Evolutionary conservation across 1,284 basidiomycete species (phyloP).

Genomic region (Sanghuangporus baumii): DNA sequence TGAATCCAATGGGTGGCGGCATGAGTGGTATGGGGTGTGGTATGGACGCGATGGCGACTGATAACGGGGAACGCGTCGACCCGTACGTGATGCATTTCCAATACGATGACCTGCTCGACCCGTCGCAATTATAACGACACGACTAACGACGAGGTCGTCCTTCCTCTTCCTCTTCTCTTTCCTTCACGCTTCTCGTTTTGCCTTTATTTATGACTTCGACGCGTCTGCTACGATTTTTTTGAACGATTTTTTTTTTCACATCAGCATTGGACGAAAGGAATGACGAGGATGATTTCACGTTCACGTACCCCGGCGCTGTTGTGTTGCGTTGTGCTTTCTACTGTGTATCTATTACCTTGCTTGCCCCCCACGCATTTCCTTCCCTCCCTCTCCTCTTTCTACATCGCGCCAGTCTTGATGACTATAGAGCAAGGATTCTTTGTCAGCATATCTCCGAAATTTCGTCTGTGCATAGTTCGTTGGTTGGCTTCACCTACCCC

Average conservation of each 20-base stretch:
- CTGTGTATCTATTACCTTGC: not conserved
- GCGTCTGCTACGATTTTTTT: not conserved
- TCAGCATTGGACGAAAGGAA: not conserved
- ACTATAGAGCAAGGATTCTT: conserved; percentile 9
- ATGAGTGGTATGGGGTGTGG: not conserved
- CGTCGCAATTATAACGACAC: conserved; percentile 11
- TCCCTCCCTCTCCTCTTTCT: not conserved
- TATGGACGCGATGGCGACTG: conserved; percentile 4
- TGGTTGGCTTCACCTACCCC: not conserved
- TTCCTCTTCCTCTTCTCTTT: not conserved
- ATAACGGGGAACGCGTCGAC: not conserved
- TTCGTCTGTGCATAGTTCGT: not conserved
- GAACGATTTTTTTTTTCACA: not conserved
- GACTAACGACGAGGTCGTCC: not conserved
- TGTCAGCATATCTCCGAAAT: not conserved
- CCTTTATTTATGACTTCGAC: conserved; percentile 2
- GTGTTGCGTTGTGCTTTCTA: not conserved
- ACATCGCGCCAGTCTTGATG: not conserved
- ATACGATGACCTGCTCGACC: conserved; percentile 12
- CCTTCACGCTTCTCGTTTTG: not conserved
- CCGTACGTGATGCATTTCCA: conserved; percentile 3
- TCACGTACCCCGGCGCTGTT: not conserved
- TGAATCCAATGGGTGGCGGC: not conserved
- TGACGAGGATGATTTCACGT: not conserved
- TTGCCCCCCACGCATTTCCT: not conserved